Percentiles rank a stretch among this genome's conserved stretches.
Conservation (phyloP, 2,329 filamentous ascomycete genomes). For the Colletotrichum plurivorum region DNA sequence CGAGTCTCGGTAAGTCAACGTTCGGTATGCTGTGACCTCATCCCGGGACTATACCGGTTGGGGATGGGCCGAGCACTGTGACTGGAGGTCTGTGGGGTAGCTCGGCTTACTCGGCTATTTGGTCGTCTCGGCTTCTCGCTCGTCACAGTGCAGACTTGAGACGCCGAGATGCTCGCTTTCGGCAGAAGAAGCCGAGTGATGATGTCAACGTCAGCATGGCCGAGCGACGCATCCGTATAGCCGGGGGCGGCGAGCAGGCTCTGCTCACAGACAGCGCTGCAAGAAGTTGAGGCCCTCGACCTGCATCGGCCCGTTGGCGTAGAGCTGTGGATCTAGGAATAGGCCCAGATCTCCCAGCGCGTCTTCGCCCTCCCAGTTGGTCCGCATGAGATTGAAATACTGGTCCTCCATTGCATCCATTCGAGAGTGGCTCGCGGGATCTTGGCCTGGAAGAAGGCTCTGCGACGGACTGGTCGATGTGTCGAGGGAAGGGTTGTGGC, state of each 20-base stretch:
- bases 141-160: not conserved
- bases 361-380: conserved; percentile 54
- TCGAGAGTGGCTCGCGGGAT: conserved; percentile 27
- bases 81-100: conserved; percentile 19
- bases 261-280: conserved; percentile 45
- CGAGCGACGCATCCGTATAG: not conserved
- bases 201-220: not conserved
- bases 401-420: conserved; percentile 51
- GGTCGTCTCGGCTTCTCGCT: conserved; percentile 26
- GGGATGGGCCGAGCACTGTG: conserved; percentile 6
- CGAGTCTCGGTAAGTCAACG: not conserved
- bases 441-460: not conserved
- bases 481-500: conserved; percentile 21
- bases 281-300: conserved; percentile 48
- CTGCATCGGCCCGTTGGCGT: conserved; percentile 45
- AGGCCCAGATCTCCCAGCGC: conserved; percentile 51
- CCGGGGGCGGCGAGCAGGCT: not conserved
- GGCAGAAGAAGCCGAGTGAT: conserved; percentile 23
- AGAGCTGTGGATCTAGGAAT: conserved; percentile 49
- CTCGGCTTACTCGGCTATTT: conserved; percentile 19
- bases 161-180: conserved; percentile 9
- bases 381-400: conserved; percentile 51
- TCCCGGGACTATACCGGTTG: not conserved
- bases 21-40: not conserved
- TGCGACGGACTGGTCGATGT: not conserved